Base-by-base conservation (phyloP, 306 rosid genomes). In the Parietaria judaica region DNA sequence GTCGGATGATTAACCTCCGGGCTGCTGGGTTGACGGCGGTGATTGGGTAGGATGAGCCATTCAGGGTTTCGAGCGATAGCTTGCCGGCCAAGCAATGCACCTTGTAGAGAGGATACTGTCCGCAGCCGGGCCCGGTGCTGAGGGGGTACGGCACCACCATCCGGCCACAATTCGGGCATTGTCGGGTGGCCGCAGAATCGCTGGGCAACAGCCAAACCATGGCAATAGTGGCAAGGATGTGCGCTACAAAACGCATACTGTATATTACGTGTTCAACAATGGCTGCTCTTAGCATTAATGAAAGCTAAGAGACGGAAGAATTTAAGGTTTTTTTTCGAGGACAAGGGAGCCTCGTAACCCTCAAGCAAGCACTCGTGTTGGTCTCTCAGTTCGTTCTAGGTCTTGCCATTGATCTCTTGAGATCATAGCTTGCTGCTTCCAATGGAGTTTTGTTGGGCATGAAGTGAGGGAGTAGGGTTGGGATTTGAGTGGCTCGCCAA, bases 131-230 rank as follows among this genome's bases (percentile, higher is more conserved):
- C 60, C 79, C 72, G 0, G 79, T 72, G 61, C 86, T 78, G 15
- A 81, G 69, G 0, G 86, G 86, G 46, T 72, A 81, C 0, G 83
- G 86, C 45, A 78, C 83, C 38, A 72, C 68, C 47, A 56, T 60
- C 0, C 50, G 48, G 58, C 72, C 72, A 3, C 65, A 67, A 57
- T 58, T 55, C 3, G 36, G 36, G 52, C 72, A 67, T 11, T 0
- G 72, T 44, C 13, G 65, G 5, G 45, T 11, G 15, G n/a, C 12
- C 1, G 34, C 16, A 3, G 4, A 14, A 6, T 51, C 23, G 23
- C 5, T 9, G 35, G n/a, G 61, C 38, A 57, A 58, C 3, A 67
- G 64, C 8, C 49, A n/a, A 16, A 35, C 39, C 14, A 66, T 37
- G 49, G 36, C 0, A 31, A 48, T 50, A 14, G 56, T 38, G 49